phyloP scores from a whole-genome alignment of 148 eudicot species.

The Mesembryanthemum crystallinum region DNA sequence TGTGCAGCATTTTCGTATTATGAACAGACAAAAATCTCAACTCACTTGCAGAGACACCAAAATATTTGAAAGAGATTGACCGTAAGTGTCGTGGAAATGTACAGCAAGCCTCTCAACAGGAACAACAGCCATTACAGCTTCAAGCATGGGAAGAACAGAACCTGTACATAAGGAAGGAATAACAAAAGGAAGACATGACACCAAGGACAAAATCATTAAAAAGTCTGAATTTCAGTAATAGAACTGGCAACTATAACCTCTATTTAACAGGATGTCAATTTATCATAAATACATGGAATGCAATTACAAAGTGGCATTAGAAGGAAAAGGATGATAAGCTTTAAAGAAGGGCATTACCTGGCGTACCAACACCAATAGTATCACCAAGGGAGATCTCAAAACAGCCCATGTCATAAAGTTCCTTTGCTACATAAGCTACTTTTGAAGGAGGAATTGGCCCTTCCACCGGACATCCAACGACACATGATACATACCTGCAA shows the following conservation, averaged over 20 bases:
- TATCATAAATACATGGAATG: too few relatives aligned
- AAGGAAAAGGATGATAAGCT: too few relatives aligned
- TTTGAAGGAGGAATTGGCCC: conserved; percentile 72
- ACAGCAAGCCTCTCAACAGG: conserved; percentile 63
- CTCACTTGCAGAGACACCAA: conserved; percentile 63
- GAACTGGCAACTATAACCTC: too few relatives aligned
- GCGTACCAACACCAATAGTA: conserved; percentile 84
- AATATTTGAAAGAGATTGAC: conserved; percentile 67
- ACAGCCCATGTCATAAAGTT: conserved; percentile 91
- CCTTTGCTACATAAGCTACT: conserved; percentile 91
- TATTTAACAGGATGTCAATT: too few relatives aligned
- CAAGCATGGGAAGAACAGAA: conserved; percentile 62
- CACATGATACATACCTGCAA: conserved; percentile 85
- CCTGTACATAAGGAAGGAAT: conserved; percentile 34
- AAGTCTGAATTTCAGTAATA: background rate
- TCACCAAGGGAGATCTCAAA: conserved; percentile 91
- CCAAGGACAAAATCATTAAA: background rate
- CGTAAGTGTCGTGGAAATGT: conserved; percentile 73
- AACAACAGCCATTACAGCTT: conserved; percentile 56
- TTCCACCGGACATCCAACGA: conserved; percentile 91
- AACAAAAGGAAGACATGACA: background rate
- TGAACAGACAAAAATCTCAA: background rate
- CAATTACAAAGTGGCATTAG: too few relatives aligned
- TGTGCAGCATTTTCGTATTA: background rate
- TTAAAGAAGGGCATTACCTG: conserved; percentile 63